Percentiles rank a stretch among this genome's conserved stretches.
Evolutionary conservation across 148 eudicot species (phyloP).

Genomic region (Spergularia bocconei): DNA sequence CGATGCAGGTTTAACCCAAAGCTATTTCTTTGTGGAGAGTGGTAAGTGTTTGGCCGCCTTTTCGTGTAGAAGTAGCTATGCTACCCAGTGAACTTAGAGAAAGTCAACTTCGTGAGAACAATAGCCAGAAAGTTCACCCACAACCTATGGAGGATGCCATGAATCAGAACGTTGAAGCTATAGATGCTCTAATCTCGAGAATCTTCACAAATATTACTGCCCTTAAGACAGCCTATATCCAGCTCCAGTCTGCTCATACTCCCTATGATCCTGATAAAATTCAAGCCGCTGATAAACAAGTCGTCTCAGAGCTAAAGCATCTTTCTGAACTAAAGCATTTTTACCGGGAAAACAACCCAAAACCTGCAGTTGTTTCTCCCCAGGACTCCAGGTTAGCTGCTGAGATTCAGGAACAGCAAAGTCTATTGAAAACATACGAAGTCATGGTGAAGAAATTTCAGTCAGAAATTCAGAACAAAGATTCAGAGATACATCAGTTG

Average conservation of each 20-base stretch:
- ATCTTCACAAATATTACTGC: constrained; percentile 77
- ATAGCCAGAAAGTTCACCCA: constrained; percentile 94
- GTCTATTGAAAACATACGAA: constrained; percentile 87
- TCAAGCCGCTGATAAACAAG: constrained; percentile 91
- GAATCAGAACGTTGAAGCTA: constrained; percentile 77
- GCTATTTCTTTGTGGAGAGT: constrained; percentile 25
- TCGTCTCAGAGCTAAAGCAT: constrained; percentile 80
- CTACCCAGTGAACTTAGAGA: constrained; percentile 82
- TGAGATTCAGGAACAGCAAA: constrained; percentile 97
- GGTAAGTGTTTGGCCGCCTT: constrained; percentile 27
- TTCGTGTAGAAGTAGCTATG: constrained; percentile 60
- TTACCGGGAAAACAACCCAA: constrained; percentile 85
- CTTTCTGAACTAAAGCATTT: constrained; percentile 91
- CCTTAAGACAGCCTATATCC: constrained; percentile 80
- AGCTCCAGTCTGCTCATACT: constrained; percentile 94
- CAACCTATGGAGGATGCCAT: constrained; percentile 94
- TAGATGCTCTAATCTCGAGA: constrained; percentile 70
- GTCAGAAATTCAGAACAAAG: constrained; percentile 92
- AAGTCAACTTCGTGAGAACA: constrained; percentile 82
- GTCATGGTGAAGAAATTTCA: constrained; percentile 97
- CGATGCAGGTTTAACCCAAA: neutral
- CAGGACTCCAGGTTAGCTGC: constrained; percentile 97
- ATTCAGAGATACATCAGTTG: constrained; percentile 78
- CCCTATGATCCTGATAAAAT: constrained; percentile 97
- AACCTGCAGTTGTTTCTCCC: constrained; percentile 70